Conservation (phyloP, 176 grass and related monocot genomes). For the Aegilops sharonensis region DNA sequence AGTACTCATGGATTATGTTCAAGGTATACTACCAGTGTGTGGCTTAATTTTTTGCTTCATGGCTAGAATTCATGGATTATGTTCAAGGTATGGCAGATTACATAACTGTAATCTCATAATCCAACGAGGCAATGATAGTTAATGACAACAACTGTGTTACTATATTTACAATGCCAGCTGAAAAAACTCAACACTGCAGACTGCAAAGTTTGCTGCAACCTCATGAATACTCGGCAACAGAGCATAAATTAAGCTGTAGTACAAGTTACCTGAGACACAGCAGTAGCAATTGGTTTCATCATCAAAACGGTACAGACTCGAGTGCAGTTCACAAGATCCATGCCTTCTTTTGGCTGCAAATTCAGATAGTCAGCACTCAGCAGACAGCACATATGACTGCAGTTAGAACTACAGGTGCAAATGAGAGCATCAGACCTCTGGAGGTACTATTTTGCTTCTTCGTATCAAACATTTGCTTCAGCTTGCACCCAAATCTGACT, state of each 20-base stretch:
- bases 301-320: slow-evolving; percentile 62
- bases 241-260: slow-evolving; percentile 6
- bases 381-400: slow-evolving; percentile 17
- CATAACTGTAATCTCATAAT: neutral
- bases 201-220: neutral
- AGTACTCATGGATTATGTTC: too few species aligned
- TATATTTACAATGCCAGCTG: neutral
- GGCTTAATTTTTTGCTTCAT: neutral
- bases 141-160: neutral
- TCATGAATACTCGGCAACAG: neutral
- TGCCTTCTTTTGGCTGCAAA: slow-evolving; percentile 54
- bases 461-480: slow-evolving; percentile 64
- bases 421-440: slow-evolving; percentile 52
- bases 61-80: neutral
- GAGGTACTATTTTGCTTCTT: slow-evolving; percentile 42
- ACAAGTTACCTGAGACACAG: slow-evolving; percentile 56
- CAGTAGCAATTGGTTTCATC: slow-evolving; percentile 54
- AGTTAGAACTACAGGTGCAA: neutral
- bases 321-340: slow-evolving; percentile 54
- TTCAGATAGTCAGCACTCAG: neutral
- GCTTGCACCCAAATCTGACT: slow-evolving; percentile 62
- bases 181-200: neutral
- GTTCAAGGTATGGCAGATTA: neutral
- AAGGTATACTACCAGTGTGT: neutral
- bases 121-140: neutral